Evolutionary conservation across 108 stramenopile species (phyloP), one percentile per base, ranked within the genome.

Genomic region (Cyclotella choctawhatcheeana): DNA sequence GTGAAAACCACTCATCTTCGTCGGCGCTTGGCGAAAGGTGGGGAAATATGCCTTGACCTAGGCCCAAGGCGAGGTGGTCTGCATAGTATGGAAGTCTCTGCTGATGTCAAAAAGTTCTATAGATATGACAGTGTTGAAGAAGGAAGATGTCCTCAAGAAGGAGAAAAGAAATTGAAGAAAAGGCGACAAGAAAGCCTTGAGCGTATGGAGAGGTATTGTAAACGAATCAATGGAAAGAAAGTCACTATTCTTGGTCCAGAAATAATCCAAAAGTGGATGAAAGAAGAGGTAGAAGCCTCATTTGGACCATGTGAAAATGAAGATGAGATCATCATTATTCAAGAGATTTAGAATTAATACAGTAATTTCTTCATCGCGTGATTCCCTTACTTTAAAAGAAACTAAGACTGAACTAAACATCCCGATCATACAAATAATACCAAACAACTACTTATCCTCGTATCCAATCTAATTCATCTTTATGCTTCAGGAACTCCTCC

Each of bases 381-480:
- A n/a, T n/a, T n/a, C n/a, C n/a, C n/a, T n/a, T n/a, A n/a, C n/a
- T n/a, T n/a, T n/a, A n/a, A n/a, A n/a, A n/a, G n/a, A n/a, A 45
- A 44, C 6, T 5, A 44, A 17, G 26, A 13, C 25, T 33, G 21
- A 7, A 43, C 31, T 35, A 22, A 67, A 20, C 25, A 80, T 43
- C 3, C 32, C 35, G 8, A 27, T 4, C n/a, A 18, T 25, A 18
- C 32, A 17, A 44, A 31, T 35, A 71, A 26, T 43, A 35, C 17
- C 37, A 53, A 13, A 20, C 40, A 26, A 20, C 5, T 20, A 43
- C 26, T 48, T 37, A 80, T 44, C 51, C 60, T 22, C 71, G 60
- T 37, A 89, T 85, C 88, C 88, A 89, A 58, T 89, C 88, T 58
- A 89, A 84, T 32, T 90, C 87, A 54, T 85, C 85, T 30, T 86